phyloP scores from a whole-genome alignment of 1,139 yeast genomes.

The Candida sanyaensis region DNA sequence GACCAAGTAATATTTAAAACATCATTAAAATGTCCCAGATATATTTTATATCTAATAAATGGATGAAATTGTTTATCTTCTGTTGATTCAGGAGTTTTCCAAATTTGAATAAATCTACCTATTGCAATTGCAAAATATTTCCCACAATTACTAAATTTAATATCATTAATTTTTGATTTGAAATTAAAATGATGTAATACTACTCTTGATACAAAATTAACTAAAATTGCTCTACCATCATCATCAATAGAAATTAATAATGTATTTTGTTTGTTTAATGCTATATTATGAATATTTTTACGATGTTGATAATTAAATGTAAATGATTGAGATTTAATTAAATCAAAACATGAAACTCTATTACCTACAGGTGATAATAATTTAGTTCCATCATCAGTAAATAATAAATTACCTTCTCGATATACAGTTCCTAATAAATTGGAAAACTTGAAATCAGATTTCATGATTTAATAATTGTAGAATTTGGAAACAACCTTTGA shows the following conservation, averaged over 20 bases:
- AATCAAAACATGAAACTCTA: constrained; percentile 85
- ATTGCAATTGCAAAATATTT: constrained; percentile 82
- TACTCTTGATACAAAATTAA: constrained; percentile 77
- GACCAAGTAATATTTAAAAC: constrained; percentile 86
- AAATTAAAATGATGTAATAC: constrained; percentile 96
- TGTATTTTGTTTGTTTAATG: constrained; percentile 80
- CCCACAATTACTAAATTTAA: constrained; percentile 90
- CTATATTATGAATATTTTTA: constrained; percentile 76
- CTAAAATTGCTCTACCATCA: constrained; percentile 92
- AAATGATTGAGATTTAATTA: constrained; percentile 79
- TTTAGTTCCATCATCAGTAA: constrained; percentile 82
- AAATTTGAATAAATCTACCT: constrained; percentile 82
- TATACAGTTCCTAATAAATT: constrained; percentile 94
- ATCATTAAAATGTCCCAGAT: constrained; percentile 91
- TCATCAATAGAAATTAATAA: constrained; percentile 82
- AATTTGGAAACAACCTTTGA: too few species aligned
- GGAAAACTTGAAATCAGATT: constrained; percentile 62
- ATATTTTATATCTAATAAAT: constrained; percentile 83
- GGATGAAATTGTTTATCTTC: constrained; percentile 93
- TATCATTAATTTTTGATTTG: constrained; percentile 70
- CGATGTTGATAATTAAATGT: constrained; percentile 94
- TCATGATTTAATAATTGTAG: constrained; percentile 27
- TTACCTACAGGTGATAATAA: constrained; percentile 94
- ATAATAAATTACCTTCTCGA: constrained; percentile 85
- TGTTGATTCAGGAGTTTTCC: constrained; percentile 84